Conservation (phyloP, 176 grass and related monocot genomes). For the Musa schizocarpa region DNA sequence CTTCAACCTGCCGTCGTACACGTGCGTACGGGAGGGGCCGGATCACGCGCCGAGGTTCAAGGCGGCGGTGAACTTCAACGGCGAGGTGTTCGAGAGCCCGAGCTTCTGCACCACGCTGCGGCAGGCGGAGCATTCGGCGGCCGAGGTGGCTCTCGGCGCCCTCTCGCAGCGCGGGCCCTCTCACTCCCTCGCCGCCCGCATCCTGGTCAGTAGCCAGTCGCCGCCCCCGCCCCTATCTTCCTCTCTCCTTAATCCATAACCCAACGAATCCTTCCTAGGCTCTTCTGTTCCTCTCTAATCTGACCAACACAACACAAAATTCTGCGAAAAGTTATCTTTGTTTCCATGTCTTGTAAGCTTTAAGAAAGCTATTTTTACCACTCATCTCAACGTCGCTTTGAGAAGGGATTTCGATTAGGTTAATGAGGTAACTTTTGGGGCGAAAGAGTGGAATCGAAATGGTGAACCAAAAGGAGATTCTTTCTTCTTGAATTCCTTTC, state of each 20-base stretch:
- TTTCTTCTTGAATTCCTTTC: neutral
- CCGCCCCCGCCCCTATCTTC: neutral
- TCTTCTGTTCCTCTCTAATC: neutral
- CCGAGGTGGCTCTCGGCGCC: neutral
- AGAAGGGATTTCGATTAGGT: neutral
- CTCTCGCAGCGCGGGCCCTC: slow-evolving; percentile 9
- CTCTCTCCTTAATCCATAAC: neutral
- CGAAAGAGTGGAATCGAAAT: neutral
- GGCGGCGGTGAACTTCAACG: slow-evolving; percentile 6
- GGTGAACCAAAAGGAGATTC: neutral
- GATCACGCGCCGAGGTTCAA: slow-evolving; percentile 12
- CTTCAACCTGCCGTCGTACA: slow-evolving; percentile 2
- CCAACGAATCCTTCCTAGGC: neutral
- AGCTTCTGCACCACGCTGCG: neutral
- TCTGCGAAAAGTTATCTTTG: too few species aligned
- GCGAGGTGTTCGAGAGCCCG: slow-evolving; percentile 10
- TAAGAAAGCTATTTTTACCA: too few species aligned
- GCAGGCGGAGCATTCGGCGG: slow-evolving; percentile 13
- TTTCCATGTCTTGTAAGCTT: too few species aligned
- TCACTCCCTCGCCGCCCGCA: neutral
- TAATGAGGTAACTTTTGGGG: neutral
- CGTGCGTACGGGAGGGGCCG: slow-evolving; percentile 7
- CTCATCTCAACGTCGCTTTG: neutral
- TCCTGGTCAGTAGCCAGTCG: neutral
- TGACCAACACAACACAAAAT: too few species aligned